Evolutionary conservation across 2,329 filamentous ascomycete genomes (phyloP).

Genomic region (Coniochaeta sp.): DNA sequence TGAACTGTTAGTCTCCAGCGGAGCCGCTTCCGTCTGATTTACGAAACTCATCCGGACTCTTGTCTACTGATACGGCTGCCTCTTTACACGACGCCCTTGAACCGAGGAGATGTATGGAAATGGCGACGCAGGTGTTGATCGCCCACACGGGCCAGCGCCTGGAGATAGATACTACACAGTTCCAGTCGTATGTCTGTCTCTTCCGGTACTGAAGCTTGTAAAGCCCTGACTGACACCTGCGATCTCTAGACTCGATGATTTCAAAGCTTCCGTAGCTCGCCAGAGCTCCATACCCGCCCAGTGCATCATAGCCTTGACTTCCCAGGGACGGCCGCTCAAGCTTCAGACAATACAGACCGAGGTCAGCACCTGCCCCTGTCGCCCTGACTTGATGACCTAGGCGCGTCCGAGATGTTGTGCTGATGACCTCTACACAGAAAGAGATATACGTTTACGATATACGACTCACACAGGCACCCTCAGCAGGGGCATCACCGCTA

Average conservation of each 20-base stretch:
- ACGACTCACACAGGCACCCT: conserved; percentile 56
- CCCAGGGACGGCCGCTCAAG: conserved; percentile 77
- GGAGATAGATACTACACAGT: conserved; percentile 67
- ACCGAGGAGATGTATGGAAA: conserved; percentile 49
- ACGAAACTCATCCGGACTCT: not conserved
- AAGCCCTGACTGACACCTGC: conserved; percentile 12
- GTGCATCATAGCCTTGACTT: conserved; percentile 81
- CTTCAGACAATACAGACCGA: conserved; percentile 73
- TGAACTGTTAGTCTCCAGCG: not conserved
- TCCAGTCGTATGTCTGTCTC: conserved; percentile 52
- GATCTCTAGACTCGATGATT: conserved; percentile 63
- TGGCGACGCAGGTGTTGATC: conserved; percentile 86
- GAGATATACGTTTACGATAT: conserved; percentile 93
- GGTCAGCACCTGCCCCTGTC: conserved; percentile 37
- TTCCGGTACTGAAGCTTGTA: not conserved
- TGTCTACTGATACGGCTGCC: not conserved
- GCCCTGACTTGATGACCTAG: not conserved
- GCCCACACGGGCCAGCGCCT: conserved; percentile 89
- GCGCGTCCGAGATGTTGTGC: not conserved
- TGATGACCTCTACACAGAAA: conserved; percentile 41
- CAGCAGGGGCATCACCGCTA: conserved; percentile 34
- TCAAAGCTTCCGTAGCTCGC: conserved; percentile 73
- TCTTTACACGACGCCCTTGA: not conserved
- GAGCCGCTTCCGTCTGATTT: not conserved
- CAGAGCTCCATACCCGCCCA: conserved; percentile 67